Conservation (phyloP, 495 filamentous ascomycete species). For the Neurospora sp. region DNA sequence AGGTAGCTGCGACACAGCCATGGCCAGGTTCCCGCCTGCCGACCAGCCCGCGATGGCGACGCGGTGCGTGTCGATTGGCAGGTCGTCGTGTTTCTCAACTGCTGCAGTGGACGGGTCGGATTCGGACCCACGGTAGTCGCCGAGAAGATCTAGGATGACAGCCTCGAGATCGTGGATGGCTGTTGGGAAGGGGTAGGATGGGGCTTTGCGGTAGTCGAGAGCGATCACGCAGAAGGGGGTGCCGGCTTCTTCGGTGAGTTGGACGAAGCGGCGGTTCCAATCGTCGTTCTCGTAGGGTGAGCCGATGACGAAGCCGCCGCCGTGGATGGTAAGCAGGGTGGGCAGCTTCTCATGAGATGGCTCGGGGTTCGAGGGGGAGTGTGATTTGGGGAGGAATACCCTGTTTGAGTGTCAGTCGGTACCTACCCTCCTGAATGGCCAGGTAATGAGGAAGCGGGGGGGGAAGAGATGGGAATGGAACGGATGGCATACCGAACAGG, state of each 20-base stretch:
- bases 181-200: slow-evolving; percentile 20
- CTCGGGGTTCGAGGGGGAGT: slow-evolving; percentile 5
- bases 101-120: background rate
- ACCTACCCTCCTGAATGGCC: background rate
- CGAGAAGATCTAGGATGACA: slow-evolving; percentile 15
- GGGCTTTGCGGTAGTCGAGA: slow-evolving; percentile 30
- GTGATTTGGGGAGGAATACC: slow-evolving; percentile 26
- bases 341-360: slow-evolving; percentile 10
- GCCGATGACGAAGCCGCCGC: slow-evolving; percentile 32
- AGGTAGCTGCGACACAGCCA: slow-evolving; percentile 20
- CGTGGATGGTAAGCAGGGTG: slow-evolving; percentile 28
- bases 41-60: slow-evolving; percentile 26
- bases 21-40: slow-evolving; percentile 27
- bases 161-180: slow-evolving; percentile 24
- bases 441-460: background rate
- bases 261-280: slow-evolving; percentile 28
- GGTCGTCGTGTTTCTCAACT: background rate
- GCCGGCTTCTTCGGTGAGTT: slow-evolving; percentile 4
- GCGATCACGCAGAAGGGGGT: slow-evolving; percentile 21
- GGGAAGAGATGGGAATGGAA: background rate
- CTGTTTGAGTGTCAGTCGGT: background rate
- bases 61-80: slow-evolving; percentile 25
- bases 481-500: slow-evolving; percentile 8
- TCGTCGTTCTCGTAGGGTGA: slow-evolving; percentile 22
- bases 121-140: slow-evolving; percentile 1